Evolutionary conservation across 1,139 yeast genomes (phyloP), one percentile per base, ranked within the genome.

Genomic region (Suhomyces bokatorum): DNA sequence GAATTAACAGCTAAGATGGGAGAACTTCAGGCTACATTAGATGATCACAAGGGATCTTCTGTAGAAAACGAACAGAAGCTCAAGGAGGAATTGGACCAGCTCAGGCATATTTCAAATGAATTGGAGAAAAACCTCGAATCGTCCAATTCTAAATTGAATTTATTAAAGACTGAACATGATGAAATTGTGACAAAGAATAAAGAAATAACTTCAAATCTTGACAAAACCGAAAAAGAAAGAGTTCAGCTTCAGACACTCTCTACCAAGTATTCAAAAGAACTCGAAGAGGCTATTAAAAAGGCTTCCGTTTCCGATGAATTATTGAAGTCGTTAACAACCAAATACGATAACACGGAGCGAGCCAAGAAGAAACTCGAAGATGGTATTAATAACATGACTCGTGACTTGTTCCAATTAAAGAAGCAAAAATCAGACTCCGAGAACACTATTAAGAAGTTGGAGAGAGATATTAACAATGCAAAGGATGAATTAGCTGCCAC

Each of bases 311-410:
- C 66, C 1, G 60, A 55, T 14, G 73, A 67, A 11, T 52, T 59
- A 0, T 42, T 51, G 32, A 44, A 45, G 12, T 16, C 45, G 3
- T 50, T 72, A 26, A 67, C 67, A 44, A 45, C 45, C 8, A 68
- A 66, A 44, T 56, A 71, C 17, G 60, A 59, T 3, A 47, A 56
- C 2, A 53, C 65, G 1, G 74, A 71, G 46, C 62, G 54, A 29
- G 80, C 78, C 9, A 87, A 85, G 55, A 73, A 75, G 24, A 85
- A 81, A 51, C 87, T 93, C 1, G 97, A 91, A 56, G 84, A 81
- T 49, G 97, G 96, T 6, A 85, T 91, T 45, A 91, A 89, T 60
- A 89, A 89, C 55, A 88, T 91, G 96, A 86, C 85, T 47, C 73
- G 93, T 37, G 97, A 90, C 52, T 69, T 91, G 32, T 80, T 89